Conservation (phyloP, 192 early-diverging fungal species). For the Backusella tuberculispora region DNA sequence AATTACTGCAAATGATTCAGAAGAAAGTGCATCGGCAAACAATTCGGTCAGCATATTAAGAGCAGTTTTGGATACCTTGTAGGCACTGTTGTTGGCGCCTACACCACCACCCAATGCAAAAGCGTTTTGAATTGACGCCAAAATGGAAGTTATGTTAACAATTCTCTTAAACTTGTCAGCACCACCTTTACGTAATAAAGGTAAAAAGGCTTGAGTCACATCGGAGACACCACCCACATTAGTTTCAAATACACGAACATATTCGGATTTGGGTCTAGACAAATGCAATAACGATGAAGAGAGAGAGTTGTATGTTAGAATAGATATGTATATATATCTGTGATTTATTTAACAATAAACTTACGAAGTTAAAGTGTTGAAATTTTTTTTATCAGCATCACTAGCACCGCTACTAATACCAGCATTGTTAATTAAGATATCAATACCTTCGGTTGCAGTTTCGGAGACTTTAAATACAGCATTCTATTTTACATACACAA, state of each 20-base stretch:
- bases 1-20: conserved; percentile 20
- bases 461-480: too few relatives aligned
- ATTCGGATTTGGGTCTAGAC: too few relatives aligned
- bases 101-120: neutral
- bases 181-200: conserved; percentile 23
- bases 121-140: conserved; percentile 15
- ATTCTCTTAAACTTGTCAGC: conserved; percentile 24
- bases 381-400: too few relatives aligned
- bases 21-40: neutral
- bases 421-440: too few relatives aligned
- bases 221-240: conserved; percentile 36
- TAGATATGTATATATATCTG: too few relatives aligned
- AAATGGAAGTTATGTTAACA: conserved; percentile 38
- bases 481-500: too few relatives aligned
- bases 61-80: conserved; percentile 34
- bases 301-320: too few relatives aligned
- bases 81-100: neutral
- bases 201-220: conserved; percentile 22
- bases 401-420: too few relatives aligned
- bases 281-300: too few relatives aligned
- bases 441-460: too few relatives aligned
- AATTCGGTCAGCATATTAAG: conserved; percentile 31
- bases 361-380: too few relatives aligned
- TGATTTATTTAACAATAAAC: too few relatives aligned
- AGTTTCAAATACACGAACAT: conserved; percentile 3